These are phyloP conservation scores for Coprinellus aureogranulatus DNA, from an alignment of 768 basidiomycete genomes.

Conservation along the genomic window DNA sequence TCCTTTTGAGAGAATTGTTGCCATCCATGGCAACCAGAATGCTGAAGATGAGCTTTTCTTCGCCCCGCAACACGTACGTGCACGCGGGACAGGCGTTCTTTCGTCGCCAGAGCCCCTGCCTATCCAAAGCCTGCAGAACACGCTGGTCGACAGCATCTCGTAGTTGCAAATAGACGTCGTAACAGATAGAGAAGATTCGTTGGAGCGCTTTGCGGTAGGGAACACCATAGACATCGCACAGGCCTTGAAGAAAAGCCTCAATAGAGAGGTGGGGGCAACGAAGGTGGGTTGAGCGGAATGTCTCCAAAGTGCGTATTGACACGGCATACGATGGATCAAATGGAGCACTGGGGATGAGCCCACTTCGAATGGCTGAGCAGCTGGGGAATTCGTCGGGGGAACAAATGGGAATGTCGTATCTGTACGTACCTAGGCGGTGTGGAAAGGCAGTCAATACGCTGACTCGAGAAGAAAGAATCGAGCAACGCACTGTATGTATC, in stretches of 20 bases:
- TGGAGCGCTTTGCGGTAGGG: slow-evolving; percentile 16
- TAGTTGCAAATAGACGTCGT: slow-evolving; percentile 24
- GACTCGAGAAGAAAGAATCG: too few relatives aligned
- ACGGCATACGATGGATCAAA: slow-evolving; percentile 17
- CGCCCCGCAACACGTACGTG: slow-evolving; percentile 22
- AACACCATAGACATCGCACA: slow-evolving; percentile 27
- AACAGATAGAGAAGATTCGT: slow-evolving; percentile 22
- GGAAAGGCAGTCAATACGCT: too few relatives aligned
- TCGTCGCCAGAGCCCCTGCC: slow-evolving; percentile 22
- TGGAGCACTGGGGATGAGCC: slow-evolving; percentile 24
- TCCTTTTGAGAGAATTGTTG: slow-evolving; percentile 24
- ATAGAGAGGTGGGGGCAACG: slow-evolving; percentile 24
- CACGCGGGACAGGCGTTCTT: slow-evolving; percentile 23
- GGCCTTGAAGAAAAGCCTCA: slow-evolving; percentile 24
- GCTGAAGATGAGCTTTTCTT: slow-evolving; percentile 16
- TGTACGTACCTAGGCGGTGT: too few relatives aligned
- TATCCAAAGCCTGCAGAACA: slow-evolving; percentile 20
- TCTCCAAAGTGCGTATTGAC: slow-evolving; percentile 18
- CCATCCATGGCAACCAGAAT: slow-evolving; percentile 25
- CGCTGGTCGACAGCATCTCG: slow-evolving; percentile 1
- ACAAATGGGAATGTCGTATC: too few relatives aligned
- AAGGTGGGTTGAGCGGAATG: slow-evolving; percentile 17
- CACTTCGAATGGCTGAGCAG: slow-evolving; percentile 13
- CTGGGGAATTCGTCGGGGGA: too few relatives aligned
- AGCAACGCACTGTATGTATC: too few relatives aligned